A percentile compares a stretch with the other conserved stretches of the same genome.
Evolutionary conservation across 1,284 basidiomycete genomes (phyloP).

Genomic region (Veloporphyrellus conicus): DNA sequence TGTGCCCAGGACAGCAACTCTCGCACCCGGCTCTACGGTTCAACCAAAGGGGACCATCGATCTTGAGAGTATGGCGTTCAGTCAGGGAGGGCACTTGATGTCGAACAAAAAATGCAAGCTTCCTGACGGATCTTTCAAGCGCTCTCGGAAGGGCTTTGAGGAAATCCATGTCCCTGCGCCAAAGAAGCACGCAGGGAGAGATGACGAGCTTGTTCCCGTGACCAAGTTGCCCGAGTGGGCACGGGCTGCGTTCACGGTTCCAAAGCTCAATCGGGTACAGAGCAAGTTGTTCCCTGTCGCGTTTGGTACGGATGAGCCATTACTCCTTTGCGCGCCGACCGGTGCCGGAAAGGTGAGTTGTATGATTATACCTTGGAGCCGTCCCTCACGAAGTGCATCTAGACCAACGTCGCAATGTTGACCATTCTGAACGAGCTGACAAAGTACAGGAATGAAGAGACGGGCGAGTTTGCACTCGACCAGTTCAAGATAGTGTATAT

Average conservation of each 20-base stretch:
- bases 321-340: slow-evolving; percentile 95
- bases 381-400: slow-evolving; percentile 4
- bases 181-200: slow-evolving; percentile 67
- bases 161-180: slow-evolving; percentile 97
- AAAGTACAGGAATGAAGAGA: slow-evolving; percentile 80
- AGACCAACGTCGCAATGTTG: slow-evolving; percentile 98
- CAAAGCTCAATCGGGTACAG: slow-evolving; percentile 90
- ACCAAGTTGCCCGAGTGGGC: slow-evolving; percentile 83
- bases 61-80: slow-evolving; percentile 92
- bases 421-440: slow-evolving; percentile 84
- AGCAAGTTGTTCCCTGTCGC: slow-evolving; percentile 90
- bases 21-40: slow-evolving; percentile 83
- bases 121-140: slow-evolving; percentile 97
- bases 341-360: slow-evolving; percentile 90
- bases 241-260: slow-evolving; percentile 77
- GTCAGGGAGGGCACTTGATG: slow-evolving; percentile 95
- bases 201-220: slow-evolving; percentile 76
- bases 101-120: slow-evolving; percentile 98
- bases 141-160: slow-evolving; percentile 94
- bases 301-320: slow-evolving; percentile 91
- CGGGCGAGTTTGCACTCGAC: slow-evolving; percentile 83
- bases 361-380: not conserved
- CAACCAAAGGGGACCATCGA: slow-evolving; percentile 87
- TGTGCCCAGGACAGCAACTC: slow-evolving; percentile 83
- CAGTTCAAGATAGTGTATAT: slow-evolving; percentile 98